Evolutionary conservation across 2,329 filamentous ascomycete species (phyloP), one percentile per base, ranked within the genome.

Genomic region (Sporothrix protearum): DNA sequence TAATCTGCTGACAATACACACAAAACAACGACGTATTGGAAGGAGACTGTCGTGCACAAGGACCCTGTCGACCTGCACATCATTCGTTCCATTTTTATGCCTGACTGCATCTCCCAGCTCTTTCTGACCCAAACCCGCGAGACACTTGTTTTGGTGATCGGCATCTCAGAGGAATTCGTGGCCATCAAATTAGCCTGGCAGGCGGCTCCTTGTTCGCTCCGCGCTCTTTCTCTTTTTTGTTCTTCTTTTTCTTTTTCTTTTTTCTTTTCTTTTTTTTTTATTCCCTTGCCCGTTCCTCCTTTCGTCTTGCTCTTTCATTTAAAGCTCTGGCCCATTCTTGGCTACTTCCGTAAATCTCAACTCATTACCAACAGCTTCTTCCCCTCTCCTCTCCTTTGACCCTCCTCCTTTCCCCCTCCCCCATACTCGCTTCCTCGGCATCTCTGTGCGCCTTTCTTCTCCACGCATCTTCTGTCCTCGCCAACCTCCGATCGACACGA

Each of bases 351-450:
- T 25, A 39, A n/a, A 28, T 53, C 22, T 33, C n/a, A 28, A 63
- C 25, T 14, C 22, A 42, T 47, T 42, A 25, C 22, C 36, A 45
- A 28, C 12, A 16, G 36, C 36, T 47, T 36, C 19, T 42, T 30
- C 33, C 68, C 1, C 49, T 8, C 53, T 55, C 28, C 39, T 39
- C 53, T n/a, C 33, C 51, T 47, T 28, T 57, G 19, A 4, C 9
- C 42, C 47, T 45, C 36, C 19, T 28, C n/a, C 25, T 19, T 25
- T 69, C 39, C 68, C 16, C 68, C 19, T 45, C 55, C 53, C 47
- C 39, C 49, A 28, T 51, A 30, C 25, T 51, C 25, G 45, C 67
- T 47, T 69, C 67, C 66, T 55, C 66, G 49, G 47, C 49, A 53
- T 57, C 33, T n/a, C 53, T 42, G n/a, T 6, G 19, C 39, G 36